These are phyloP conservation scores for Suillus subaureus DNA, from an alignment of 768 basidiomycete genomes.

Conservation along the genomic window DNA sequence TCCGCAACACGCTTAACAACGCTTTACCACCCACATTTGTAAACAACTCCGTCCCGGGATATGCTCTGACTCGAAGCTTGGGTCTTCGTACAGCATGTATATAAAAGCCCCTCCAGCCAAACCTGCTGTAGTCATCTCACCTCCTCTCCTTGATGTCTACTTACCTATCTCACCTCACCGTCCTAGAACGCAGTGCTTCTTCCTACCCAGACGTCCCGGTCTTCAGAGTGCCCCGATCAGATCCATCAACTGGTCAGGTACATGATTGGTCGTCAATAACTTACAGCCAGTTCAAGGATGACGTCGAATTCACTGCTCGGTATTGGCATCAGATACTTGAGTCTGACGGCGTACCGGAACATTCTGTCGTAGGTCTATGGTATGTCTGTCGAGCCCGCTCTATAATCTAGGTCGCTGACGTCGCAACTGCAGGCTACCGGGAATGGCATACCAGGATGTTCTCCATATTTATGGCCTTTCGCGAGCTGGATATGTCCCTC, in stretches of 20 bases:
- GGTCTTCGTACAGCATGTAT: slow-evolving; percentile 30
- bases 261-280: slow-evolving; percentile 62
- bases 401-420: slow-evolving; percentile 14
- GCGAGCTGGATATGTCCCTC: slow-evolving; percentile 76
- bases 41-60: slow-evolving; percentile 32
- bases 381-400: slow-evolving; percentile 35
- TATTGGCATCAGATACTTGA: slow-evolving; percentile 61
- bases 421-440: slow-evolving; percentile 57
- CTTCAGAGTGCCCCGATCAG: slow-evolving; percentile 60
- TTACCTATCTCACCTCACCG: slow-evolving; percentile 56
- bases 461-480: slow-evolving; percentile 76
- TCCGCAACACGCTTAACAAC: slow-evolving; percentile 27
- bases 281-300: slow-evolving; percentile 61
- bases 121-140: slow-evolving; percentile 10
- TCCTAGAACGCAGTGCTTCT: slow-evolving; percentile 59
- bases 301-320: slow-evolving; percentile 66
- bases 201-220: slow-evolving; percentile 51
- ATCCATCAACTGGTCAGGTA: slow-evolving; percentile 44
- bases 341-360: slow-evolving; percentile 45
- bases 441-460: slow-evolving; percentile 71
- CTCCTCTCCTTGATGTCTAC: slow-evolving; percentile 26
- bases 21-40: slow-evolving; percentile 32
- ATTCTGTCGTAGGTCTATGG: slow-evolving; percentile 76
- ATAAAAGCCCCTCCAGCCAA: slow-evolving; percentile 26
- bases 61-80: slow-evolving; percentile 19